Conservation (phyloP, 345 rosid species). For the Pugionium cornutum region DNA sequence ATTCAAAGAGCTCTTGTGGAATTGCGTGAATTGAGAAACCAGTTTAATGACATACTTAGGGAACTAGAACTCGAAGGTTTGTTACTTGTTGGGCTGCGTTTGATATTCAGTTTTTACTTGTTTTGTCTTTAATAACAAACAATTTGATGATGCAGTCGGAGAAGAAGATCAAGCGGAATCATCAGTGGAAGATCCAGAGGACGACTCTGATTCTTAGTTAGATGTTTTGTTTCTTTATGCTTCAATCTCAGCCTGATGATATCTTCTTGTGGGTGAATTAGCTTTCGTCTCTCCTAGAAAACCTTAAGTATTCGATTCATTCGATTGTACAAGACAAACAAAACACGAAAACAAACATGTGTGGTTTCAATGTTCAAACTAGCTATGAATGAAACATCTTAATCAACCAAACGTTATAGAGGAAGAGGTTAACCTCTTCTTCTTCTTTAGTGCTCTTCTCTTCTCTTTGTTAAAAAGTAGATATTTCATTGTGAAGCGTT, state of each 20-base stretch:
- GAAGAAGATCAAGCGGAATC: conserved; percentile 39
- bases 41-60: conserved; percentile 38
- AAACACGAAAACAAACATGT: too few species aligned
- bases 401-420: conserved; percentile 35
- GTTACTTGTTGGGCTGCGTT: neutral
- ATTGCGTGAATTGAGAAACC: conserved; percentile 33
- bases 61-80: conserved; percentile 31
- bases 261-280: too few species aligned
- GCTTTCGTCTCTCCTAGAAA: too few species aligned
- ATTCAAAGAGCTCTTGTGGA: conserved; percentile 40
- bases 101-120: neutral
- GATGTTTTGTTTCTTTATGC: neutral
- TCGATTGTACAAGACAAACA: too few species aligned
- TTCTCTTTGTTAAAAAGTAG: neutral
- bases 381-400: conserved; percentile 46
- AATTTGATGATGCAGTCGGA: conserved; percentile 10
- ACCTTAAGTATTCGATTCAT: neutral
- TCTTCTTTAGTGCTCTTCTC: neutral
- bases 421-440: conserved; percentile 52
- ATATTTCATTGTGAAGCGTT: neutral
- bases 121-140: neutral
- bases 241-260: conserved; percentile 2
- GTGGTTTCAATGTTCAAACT: neutral
- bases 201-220: conserved; percentile 38
- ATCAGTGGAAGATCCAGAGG: conserved; percentile 44